Conservation (phyloP, 345 rosid species). For the Eutrema yunnanense region DNA sequence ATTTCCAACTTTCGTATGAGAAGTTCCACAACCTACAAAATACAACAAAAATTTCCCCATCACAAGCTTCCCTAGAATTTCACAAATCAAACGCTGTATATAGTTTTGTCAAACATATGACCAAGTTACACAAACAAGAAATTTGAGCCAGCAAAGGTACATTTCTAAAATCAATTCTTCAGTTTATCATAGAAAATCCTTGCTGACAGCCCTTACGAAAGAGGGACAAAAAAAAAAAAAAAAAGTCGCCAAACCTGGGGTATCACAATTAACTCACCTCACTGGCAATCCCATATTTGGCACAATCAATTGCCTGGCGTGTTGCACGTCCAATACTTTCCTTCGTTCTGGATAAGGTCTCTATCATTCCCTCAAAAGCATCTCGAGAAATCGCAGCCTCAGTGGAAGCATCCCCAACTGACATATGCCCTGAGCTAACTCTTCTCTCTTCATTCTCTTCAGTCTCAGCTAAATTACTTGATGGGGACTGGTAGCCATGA, state of each 20-base stretch:
- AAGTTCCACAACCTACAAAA: constrained; percentile 82
- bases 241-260: neutral
- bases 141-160: neutral
- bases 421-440: constrained; percentile 49
- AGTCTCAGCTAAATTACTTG: constrained; percentile 37
- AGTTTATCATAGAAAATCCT: neutral
- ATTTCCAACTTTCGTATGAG: constrained; percentile 78
- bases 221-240: neutral
- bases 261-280: constrained; percentile 50
- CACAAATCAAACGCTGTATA: constrained; percentile 7
- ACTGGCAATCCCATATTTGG: constrained; percentile 86
- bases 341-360: constrained; percentile 92
- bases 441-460: constrained; percentile 68
- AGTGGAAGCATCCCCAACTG: constrained; percentile 66
- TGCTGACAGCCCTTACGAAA: neutral
- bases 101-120: neutral
- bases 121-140: neutral
- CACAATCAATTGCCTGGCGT: constrained; percentile 93
- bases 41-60: neutral
- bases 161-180: neutral
- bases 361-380: constrained; percentile 98
- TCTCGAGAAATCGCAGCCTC: constrained; percentile 97
- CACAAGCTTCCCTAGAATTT: neutral
- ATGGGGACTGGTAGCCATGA: constrained; percentile 37
- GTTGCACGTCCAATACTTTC: constrained; percentile 98